Evolutionary conservation across 441 rosid genomes (phyloP).

Genomic region (Populus trichocarpa): DNA sequence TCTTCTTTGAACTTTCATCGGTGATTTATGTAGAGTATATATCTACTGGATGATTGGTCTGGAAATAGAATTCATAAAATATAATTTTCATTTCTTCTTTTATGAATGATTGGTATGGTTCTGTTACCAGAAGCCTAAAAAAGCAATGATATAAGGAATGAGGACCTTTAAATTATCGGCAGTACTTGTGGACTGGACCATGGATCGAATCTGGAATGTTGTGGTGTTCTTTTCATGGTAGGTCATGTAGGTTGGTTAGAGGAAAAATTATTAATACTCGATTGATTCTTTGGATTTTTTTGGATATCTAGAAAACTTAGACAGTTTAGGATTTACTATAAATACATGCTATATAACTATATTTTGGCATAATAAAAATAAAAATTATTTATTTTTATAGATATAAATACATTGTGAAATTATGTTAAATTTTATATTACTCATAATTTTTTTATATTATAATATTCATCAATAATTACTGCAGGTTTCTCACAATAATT

Average conservation of each 20-base stretch:
- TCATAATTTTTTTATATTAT: no score
- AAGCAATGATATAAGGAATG: neutral
- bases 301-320: no score
- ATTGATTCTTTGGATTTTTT: no score
- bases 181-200: neutral
- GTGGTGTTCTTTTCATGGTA: slow-evolving; percentile 1
- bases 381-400: no score
- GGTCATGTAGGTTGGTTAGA: neutral
- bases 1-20: neutral
- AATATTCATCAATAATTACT: no score
- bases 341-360: no score
- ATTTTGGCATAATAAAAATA: no score
- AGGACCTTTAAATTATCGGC: slow-evolving; percentile 1
- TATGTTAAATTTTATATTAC: no score
- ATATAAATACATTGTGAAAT: no score
- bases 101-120: neutral
- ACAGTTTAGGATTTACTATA: no score
- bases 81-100: neutral
- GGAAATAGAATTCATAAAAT: neutral
- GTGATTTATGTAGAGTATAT: neutral
- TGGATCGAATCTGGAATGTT: neutral
- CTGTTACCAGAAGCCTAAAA: neutral
- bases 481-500: no score
- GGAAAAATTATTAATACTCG: neutral
- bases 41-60: neutral